Conservation (phyloP, 768 basidiomycete genomes). For the Termitomyces sp. region DNA sequence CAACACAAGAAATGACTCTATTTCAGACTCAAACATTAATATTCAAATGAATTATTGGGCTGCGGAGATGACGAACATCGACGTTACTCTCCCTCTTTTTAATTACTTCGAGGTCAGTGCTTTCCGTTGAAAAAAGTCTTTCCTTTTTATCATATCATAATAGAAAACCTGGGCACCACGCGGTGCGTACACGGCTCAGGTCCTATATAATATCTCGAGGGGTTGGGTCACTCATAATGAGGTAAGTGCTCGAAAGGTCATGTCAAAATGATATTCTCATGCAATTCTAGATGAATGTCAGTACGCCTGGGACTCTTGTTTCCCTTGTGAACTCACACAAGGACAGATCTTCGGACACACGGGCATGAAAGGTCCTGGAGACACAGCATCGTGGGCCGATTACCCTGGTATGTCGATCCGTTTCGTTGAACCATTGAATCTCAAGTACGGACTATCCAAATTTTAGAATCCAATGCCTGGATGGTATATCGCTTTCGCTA, state of each 20-base stretch:
- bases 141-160: not conserved
- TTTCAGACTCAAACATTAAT: constrained; percentile 68
- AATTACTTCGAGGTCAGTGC: constrained; percentile 61
- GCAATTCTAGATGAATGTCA: constrained; percentile 53
- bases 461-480: constrained; percentile 62
- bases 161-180: constrained; percentile 75
- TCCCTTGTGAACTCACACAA: not conserved
- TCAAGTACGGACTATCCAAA: not conserved
- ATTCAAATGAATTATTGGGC: constrained; percentile 83
- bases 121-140: not conserved
- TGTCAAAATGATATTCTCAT: not conserved
- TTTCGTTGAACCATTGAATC: not conserved
- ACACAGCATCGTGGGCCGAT: constrained; percentile 62
- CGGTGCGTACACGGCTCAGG: constrained; percentile 59
- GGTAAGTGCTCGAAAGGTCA: constrained; percentile 27
- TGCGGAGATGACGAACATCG: constrained; percentile 62
- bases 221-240: constrained; percentile 80
- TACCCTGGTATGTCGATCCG: constrained; percentile 49
- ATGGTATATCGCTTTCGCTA: constrained; percentile 40
- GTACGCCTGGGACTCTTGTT: constrained; percentile 11
- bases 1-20: not conserved
- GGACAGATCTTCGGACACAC: constrained; percentile 70
- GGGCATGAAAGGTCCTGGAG: constrained; percentile 61
- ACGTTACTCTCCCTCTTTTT: constrained; percentile 54
- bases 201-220: constrained; percentile 64